Evolutionary conservation across 345 rosid species (phyloP).

Genomic region (Raphanus raphanistrum): DNA sequence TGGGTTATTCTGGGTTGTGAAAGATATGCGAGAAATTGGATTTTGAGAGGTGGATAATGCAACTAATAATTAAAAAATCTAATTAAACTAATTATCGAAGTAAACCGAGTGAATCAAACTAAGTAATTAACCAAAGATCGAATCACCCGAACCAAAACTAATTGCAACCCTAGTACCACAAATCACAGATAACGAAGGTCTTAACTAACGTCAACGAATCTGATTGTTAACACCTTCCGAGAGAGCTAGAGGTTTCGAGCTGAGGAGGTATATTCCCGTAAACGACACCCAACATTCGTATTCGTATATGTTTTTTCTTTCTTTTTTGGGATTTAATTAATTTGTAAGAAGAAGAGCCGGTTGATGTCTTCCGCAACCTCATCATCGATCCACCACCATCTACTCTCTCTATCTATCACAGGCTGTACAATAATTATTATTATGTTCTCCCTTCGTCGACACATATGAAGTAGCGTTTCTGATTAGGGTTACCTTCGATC

Average conservation of each 20-base stretch:
- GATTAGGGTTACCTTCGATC: not conserved
- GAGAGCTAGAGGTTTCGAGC: not conserved
- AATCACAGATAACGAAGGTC: not conserved
- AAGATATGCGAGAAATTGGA: no score
- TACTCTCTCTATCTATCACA: not conserved
- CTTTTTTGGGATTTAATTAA: not conserved
- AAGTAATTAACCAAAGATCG: no score
- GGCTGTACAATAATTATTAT: constrained; percentile 10
- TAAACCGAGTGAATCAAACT: no score
- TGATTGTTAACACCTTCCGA: constrained; percentile 1
- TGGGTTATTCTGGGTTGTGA: no score
- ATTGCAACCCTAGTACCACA: no score
- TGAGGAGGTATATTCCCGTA: constrained; percentile 27
- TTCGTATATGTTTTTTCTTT: not conserved
- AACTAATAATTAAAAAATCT: no score
- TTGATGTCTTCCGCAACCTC: constrained; percentile 38
- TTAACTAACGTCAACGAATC: constrained; percentile 5
- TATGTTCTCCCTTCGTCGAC: not conserved
- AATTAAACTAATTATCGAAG: no score
- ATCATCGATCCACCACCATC: constrained; percentile 34
- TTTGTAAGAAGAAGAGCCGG: constrained; percentile 23
- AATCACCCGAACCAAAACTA: no score
- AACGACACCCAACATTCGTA: constrained; percentile 16
- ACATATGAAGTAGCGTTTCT: not conserved
- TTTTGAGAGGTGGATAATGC: no score